Evolutionary conservation across 192 early-diverging fungal species (phyloP), one percentile per base, ranked within the genome.

Genomic region (Backusella morwellensis): DNA sequence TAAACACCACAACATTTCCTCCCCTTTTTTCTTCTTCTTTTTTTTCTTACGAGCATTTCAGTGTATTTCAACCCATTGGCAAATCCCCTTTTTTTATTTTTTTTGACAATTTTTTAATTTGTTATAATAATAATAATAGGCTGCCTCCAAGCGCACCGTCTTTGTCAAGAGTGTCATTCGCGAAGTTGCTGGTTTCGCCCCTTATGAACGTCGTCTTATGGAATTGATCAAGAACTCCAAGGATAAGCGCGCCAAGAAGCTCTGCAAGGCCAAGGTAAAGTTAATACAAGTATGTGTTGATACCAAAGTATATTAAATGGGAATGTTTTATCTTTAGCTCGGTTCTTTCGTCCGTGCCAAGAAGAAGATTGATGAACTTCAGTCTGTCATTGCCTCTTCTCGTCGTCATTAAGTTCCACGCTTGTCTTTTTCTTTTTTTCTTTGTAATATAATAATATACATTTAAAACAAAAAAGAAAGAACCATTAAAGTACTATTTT

Each of bases 201-300:
- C 98, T 73, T 99, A 99, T 86, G 98, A 99, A 89, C 93, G 93
- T 79, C 93, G 98, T 88, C 93, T 99, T 79, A 98, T 99, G 97
- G 98, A 99, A 92, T 91, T 99, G 93, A 88, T 99, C 85, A 97
- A 97, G 93, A 98, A 98, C 94, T 95, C 95, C 86, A 97, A 96
- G 88, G 98, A 99, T 87, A 99, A 99, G 96, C 95, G 98, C 84
- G 98, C 98, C 74, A 92, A 95, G 86, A 97, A 96, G 92, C 91
- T 99, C 75, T 95, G 96, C 81, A 99, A 99, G 94, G 95, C 92
- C 90, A 95, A 92, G 78, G 92, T 93, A 87, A 75, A 32, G 32
- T 32, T 32, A 32, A 2, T 32, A 32, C 0, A 32, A 32, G 32
- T 29, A 2, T 32, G 32, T 32, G 32, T 3, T 32, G 32, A 32